phyloP scores from a whole-genome alignment of 345 rosid species.

The Brassica juncea region DNA sequence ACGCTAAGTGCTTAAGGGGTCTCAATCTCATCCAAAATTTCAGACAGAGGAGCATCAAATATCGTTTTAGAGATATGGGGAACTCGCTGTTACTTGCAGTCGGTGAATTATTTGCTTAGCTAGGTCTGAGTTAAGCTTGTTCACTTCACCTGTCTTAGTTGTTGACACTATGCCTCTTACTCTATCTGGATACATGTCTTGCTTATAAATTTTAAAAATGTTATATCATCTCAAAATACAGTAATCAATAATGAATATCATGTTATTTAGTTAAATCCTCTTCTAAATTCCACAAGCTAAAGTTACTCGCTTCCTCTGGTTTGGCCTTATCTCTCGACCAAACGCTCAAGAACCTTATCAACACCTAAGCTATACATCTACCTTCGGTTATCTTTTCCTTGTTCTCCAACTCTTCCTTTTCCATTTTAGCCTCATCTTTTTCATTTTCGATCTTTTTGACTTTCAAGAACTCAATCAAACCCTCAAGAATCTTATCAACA shows the following conservation, averaged over 20 bases:
- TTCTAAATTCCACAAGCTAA: not conserved
- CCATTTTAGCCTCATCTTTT: constrained; percentile 22
- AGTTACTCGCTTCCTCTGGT: not conserved
- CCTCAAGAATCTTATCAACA: constrained; percentile 37
- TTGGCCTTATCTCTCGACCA: constrained; percentile 32
- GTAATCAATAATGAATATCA: not conserved
- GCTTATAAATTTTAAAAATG: not conserved
- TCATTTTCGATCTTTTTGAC: constrained; percentile 34
- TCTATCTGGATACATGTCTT: not conserved
- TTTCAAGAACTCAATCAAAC: constrained; percentile 39
- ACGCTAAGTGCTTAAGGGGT: constrained; percentile 54
- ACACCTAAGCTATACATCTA: constrained; percentile 41
- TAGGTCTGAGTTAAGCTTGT: constrained; percentile 49
- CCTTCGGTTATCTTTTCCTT: constrained; percentile 1
- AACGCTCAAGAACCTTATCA: constrained; percentile 35
- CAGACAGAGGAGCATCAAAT: constrained; percentile 50
- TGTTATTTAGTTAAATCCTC: not conserved
- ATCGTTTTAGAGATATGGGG: constrained; percentile 57
- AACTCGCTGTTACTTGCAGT: constrained; percentile 52
- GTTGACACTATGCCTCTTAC: constrained; percentile 58
- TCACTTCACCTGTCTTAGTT: constrained; percentile 59
- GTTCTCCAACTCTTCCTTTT: constrained; percentile 1
- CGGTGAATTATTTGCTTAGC: constrained; percentile 40
- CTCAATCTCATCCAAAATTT: constrained; percentile 47
- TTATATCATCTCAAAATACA: constrained; percentile 14